These are phyloP conservation scores for Carpinus fangiana DNA, from an alignment of 306 rosid species.

Conservation along the genomic window DNA sequence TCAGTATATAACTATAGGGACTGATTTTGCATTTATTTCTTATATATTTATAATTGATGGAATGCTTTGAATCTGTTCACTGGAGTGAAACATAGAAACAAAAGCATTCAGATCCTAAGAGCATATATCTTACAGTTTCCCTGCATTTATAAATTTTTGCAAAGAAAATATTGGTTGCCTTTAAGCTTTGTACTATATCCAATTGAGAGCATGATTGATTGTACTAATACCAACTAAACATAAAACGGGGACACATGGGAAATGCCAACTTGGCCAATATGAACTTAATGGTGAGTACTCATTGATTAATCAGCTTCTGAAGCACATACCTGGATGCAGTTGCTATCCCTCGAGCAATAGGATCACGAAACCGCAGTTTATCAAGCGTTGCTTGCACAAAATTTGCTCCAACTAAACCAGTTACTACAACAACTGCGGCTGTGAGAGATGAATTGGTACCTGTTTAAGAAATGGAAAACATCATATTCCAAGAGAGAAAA, in stretches of 20 bases:
- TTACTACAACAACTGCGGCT: slow-evolving; percentile 88
- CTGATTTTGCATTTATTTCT: too few species aligned
- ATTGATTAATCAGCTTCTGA: background rate
- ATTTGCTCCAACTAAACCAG: slow-evolving; percentile 95
- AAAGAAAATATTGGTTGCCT: background rate
- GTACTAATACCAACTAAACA: too few species aligned
- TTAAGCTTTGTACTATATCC: background rate
- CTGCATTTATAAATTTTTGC: background rate
- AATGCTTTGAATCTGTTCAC: background rate
- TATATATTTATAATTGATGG: background rate
- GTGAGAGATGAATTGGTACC: slow-evolving; percentile 91
- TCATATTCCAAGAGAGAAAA: slow-evolving; percentile 16
- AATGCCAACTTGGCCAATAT: too few species aligned
- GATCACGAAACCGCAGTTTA: slow-evolving; percentile 73
- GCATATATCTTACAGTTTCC: background rate
- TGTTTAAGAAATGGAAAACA: slow-evolving; percentile 30
- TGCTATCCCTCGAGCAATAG: slow-evolving; percentile 96
- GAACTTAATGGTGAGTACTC: background rate
- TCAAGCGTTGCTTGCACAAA: slow-evolving; percentile 87
- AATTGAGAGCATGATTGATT: background rate
- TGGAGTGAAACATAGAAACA: background rate
- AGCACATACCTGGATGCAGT: slow-evolving; percentile 86
- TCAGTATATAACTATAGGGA: too few species aligned
- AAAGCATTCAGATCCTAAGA: background rate
- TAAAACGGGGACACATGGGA: too few species aligned